Evolutionary conservation across 352 stramenopile genomes (phyloP).

Genomic region (Globisporangium okanoganense): DNA sequence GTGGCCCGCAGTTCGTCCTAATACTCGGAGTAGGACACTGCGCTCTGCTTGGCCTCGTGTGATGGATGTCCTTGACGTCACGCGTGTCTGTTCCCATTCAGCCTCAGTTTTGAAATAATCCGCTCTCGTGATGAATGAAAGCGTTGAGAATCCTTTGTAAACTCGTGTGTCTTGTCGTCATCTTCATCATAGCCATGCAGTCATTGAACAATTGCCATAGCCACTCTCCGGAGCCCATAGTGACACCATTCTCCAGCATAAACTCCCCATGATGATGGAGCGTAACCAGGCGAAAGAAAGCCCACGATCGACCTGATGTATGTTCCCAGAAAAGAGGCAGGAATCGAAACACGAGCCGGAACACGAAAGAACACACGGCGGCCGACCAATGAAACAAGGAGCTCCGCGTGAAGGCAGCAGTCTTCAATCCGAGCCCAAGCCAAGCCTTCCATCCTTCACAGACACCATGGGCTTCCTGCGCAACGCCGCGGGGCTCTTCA

Average conservation of each 20-base stretch:
- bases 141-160: not conserved
- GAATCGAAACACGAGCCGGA: not conserved
- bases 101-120: not conserved
- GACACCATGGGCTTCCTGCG: slow-evolving; percentile 35
- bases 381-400: not conserved
- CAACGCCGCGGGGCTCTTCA: slow-evolving; percentile 31
- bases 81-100: not conserved
- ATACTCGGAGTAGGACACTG: not conserved
- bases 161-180: not conserved
- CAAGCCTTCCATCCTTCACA: too few species aligned
- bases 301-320: too few species aligned
- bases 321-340: slow-evolving; percentile 1
- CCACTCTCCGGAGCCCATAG: too few species aligned
- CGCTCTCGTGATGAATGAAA: not conserved
- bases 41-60: not conserved
- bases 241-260: not conserved
- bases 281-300: too few species aligned
- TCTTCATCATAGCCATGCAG: not conserved
- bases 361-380: slow-evolving; percentile 3
- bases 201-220: too few species aligned
- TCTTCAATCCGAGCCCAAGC: not conserved
- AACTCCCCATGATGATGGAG: not conserved
- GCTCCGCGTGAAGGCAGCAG: not conserved
- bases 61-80: too few species aligned
- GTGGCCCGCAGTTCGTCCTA: not conserved